phyloP scores from a whole-genome alignment of 768 basidiomycete genomes.

The Boletus reticuloceps region DNA sequence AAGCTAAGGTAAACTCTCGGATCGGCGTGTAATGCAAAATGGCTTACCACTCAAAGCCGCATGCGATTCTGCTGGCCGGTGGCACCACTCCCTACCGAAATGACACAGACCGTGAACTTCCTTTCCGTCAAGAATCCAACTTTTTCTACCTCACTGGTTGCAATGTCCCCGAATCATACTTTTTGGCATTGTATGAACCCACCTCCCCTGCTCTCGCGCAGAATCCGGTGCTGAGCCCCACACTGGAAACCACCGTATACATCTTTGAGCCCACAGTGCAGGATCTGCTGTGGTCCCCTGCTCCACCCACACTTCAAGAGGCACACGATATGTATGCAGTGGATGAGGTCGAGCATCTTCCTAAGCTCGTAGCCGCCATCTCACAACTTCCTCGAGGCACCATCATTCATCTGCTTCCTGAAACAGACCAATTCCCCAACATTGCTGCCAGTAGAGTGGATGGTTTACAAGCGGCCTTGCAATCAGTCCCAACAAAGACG shows the following conservation, averaged over 20 bases:
- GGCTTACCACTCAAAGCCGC: conserved; percentile 45
- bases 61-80: conserved; percentile 68
- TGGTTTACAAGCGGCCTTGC: conserved; percentile 7
- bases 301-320: conserved; percentile 67
- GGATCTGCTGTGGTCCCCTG: conserved; percentile 86
- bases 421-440: conserved; percentile 24
- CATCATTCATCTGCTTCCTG: conserved; percentile 64
- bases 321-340: conserved; percentile 56
- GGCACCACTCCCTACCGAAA: conserved; percentile 61
- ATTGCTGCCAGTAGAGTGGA: neutral
- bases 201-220: conserved; percentile 12
- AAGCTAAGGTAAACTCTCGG: conserved; percentile 44
- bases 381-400: conserved; percentile 48
- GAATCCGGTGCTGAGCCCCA: conserved; percentile 36
- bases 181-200: conserved; percentile 58
- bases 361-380: conserved; percentile 45
- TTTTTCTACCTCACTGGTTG: conserved; percentile 88
- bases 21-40: neutral
- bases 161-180: conserved; percentile 63
- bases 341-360: conserved; percentile 53
- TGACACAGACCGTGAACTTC: conserved; percentile 82
- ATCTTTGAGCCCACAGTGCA: conserved; percentile 72
- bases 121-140: conserved; percentile 78
- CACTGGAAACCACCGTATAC: conserved; percentile 60
- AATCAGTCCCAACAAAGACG: conserved; percentile 3